phyloP scores from a whole-genome alignment of 257 asterid genomes.

The Buddleja alternifolia region DNA sequence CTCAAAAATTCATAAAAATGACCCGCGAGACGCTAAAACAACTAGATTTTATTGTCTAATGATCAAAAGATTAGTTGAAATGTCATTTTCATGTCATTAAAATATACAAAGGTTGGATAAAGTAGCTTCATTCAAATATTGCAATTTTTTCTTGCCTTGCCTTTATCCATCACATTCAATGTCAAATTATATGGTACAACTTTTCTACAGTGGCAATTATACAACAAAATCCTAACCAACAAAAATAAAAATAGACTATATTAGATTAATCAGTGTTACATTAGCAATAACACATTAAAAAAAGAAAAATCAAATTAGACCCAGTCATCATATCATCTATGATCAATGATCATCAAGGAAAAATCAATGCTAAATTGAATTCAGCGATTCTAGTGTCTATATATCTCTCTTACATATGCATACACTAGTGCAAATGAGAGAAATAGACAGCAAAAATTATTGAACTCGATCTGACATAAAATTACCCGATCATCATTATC shows the following conservation, averaged over 20 bases:
- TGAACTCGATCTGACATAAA: too few relatives aligned
- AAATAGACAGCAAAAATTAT: too few relatives aligned
- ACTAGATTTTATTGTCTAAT: not conserved
- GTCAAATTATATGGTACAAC: conserved; percentile 2
- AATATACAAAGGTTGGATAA: not conserved
- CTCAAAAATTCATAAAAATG: too few relatives aligned
- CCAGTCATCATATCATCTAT: conserved; percentile 24
- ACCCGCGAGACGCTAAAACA: too few relatives aligned
- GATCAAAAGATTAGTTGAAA: not conserved
- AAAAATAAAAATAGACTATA: not conserved
- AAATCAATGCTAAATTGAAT: too few relatives aligned
- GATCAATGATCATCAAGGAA: conserved; percentile 14
- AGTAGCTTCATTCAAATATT: not conserved
- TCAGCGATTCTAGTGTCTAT: too few relatives aligned
- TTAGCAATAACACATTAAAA: not conserved
- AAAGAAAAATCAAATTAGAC: conserved; percentile 6
- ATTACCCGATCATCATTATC: conserved; percentile 16
- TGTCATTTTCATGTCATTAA: conserved; percentile 11
- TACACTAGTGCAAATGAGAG: too few relatives aligned
- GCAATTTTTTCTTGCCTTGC: not conserved
- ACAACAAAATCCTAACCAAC: not conserved
- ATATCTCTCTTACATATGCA: too few relatives aligned
- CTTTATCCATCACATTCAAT: not conserved
- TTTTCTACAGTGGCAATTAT: conserved; percentile 10
- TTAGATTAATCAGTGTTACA: not conserved